A percentile compares a stretch with the other conserved stretches of the same genome.
phyloP scores from a whole-genome alignment of 805 yeast species.

The Soucietia sequanensis region DNA sequence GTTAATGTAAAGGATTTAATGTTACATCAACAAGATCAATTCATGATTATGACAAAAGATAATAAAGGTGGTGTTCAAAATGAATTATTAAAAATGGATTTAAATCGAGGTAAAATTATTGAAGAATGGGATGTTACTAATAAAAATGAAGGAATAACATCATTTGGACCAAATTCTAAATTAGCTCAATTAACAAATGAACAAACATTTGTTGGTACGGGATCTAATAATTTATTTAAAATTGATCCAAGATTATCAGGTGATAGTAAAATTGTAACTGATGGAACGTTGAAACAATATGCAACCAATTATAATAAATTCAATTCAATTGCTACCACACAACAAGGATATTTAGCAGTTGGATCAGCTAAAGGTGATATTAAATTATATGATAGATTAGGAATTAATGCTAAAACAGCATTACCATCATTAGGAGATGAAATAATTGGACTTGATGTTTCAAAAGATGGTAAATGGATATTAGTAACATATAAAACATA shows the following conservation, averaged over 20 bases:
- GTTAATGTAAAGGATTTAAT: slow-evolving; percentile 62
- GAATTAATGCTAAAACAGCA: slow-evolving; percentile 72
- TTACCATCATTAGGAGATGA: slow-evolving; percentile 83
- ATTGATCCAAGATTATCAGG: slow-evolving; percentile 73
- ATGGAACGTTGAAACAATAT: slow-evolving; percentile 38
- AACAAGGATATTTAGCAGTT: slow-evolving; percentile 69
- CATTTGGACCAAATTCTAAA: slow-evolving; percentile 69
- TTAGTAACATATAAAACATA: slow-evolving; percentile 77
- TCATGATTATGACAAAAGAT: slow-evolving; percentile 59
- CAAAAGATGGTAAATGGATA: slow-evolving; percentile 79
- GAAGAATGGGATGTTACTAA: slow-evolving; percentile 74
- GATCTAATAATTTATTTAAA: slow-evolving; percentile 63
- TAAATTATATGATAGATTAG: slow-evolving; percentile 68
- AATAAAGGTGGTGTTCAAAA: slow-evolving; percentile 22
- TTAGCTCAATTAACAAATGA: slow-evolving; percentile 74
- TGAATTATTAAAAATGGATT: slow-evolving; percentile 69
- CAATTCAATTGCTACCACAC: slow-evolving; percentile 67
- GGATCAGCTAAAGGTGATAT: slow-evolving; percentile 77
- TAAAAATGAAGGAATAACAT: slow-evolving; percentile 45
- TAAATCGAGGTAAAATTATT: slow-evolving; percentile 75
- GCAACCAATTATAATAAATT: slow-evolving; percentile 52
- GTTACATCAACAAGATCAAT: slow-evolving; percentile 74
- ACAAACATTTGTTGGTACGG: slow-evolving; percentile 69
- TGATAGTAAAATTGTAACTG: slow-evolving; percentile 58
- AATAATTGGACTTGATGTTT: slow-evolving; percentile 62